Percentiles rank a stretch among this genome's conserved stretches.
These are phyloP conservation scores for Echeveria elegans DNA, from an alignment of 164 flowering plant species.

Conservation along the genomic window DNA sequence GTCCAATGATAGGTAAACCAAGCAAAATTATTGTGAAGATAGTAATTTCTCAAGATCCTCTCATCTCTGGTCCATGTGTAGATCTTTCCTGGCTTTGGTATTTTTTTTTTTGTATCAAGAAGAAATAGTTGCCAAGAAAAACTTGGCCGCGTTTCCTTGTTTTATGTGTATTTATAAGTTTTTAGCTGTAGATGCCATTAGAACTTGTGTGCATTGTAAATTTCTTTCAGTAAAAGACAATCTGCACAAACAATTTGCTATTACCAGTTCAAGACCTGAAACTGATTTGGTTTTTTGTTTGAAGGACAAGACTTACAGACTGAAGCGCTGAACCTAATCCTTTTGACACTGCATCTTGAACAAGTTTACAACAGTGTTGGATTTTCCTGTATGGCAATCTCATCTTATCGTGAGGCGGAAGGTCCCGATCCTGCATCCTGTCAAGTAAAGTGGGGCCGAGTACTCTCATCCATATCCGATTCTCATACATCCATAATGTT, in stretches of 20 bases:
- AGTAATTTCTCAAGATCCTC: background rate
- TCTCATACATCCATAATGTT: background rate
- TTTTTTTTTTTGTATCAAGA: background rate
- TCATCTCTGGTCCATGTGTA: background rate
- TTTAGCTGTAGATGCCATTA: background rate
- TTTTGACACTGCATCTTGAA: background rate
- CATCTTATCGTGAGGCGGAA: background rate
- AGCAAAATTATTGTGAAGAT: background rate
- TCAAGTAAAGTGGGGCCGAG: background rate
- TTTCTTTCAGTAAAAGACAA: background rate
- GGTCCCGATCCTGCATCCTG: background rate
- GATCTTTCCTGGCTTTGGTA: background rate
- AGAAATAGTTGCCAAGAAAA: background rate
- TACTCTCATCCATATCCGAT: background rate
- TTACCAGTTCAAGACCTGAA: background rate
- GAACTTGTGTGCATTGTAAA: background rate
- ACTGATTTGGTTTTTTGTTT: background rate
- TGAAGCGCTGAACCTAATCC: background rate
- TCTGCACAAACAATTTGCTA: too few species aligned
- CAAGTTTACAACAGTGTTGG: background rate
- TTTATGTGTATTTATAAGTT: background rate
- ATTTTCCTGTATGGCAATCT: background rate
- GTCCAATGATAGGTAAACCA: constrained; percentile 1
- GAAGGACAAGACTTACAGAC: background rate
- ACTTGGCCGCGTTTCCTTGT: background rate